These are phyloP conservation scores for Gilbertella persicaria DNA, from an alignment of 371 early-diverging fungal species.

Conservation along the genomic window DNA sequence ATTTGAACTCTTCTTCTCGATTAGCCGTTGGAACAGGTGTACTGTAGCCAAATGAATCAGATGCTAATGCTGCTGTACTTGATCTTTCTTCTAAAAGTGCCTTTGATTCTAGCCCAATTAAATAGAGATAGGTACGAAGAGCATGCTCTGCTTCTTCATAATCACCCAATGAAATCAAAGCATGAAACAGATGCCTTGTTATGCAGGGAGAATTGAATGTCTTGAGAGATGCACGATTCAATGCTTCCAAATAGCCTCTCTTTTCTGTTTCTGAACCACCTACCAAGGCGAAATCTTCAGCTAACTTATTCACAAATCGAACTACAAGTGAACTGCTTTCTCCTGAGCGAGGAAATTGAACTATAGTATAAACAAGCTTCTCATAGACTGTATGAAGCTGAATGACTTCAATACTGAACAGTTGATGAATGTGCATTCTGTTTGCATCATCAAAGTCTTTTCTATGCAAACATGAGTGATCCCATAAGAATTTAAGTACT, in stretches of 20 bases:
- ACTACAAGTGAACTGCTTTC: slow-evolving; percentile 58
- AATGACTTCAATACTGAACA: slow-evolving; percentile 56
- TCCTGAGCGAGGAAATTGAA: slow-evolving; percentile 65
- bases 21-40: slow-evolving; percentile 14
- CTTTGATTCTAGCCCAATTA: slow-evolving; percentile 43
- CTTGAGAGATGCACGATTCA: slow-evolving; percentile 62
- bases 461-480: no score
- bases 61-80: slow-evolving; percentile 28
- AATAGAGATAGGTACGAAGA: slow-evolving; percentile 58
- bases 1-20: neutral
- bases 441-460: slow-evolving; percentile 10
- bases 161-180: slow-evolving; percentile 61
- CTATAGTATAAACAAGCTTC: slow-evolving; percentile 51
- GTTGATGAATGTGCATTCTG: slow-evolving; percentile 14
- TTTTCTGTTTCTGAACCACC: slow-evolving; percentile 25
- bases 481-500: no score
- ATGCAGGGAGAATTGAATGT: slow-evolving; percentile 77
- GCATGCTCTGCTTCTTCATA: slow-evolving; percentile 75
- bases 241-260: slow-evolving; percentile 36
- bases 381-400: slow-evolving; percentile 64
- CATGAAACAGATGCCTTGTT: slow-evolving; percentile 60
- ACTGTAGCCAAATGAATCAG: slow-evolving; percentile 19
- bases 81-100: slow-evolving; percentile 20
- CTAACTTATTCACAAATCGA: slow-evolving; percentile 62
- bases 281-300: slow-evolving; percentile 56